Evolutionary conservation across 2,329 filamentous ascomycete genomes (phyloP).

Genomic region (Penicillium corylophilum): DNA sequence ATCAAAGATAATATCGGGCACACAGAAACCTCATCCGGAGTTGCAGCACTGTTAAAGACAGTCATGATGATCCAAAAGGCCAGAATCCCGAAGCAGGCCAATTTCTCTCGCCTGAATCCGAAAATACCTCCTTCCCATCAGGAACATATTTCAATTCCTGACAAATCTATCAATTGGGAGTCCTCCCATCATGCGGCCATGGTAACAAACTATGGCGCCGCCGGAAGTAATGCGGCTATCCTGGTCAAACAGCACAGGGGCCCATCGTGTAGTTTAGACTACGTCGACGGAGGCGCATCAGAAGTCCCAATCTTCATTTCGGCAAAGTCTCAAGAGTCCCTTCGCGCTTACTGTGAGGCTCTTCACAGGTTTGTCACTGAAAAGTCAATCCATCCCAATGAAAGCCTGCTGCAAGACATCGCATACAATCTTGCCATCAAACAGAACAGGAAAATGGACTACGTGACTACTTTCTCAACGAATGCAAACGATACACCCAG

Average conservation of each 20-base stretch:
- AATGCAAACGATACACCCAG: too few species aligned
- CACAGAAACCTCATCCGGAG: slow-evolving; percentile 33
- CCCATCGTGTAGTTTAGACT: too few species aligned
- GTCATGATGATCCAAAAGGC: slow-evolving; percentile 31
- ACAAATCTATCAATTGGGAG: too few species aligned
- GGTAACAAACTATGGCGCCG: slow-evolving; percentile 35
- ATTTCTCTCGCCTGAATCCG: slow-evolving; percentile 25
- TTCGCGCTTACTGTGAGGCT: not conserved
- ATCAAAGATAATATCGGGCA: slow-evolving; percentile 39
- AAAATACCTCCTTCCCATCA: slow-evolving; percentile 1
- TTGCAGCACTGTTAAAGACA: slow-evolving; percentile 31
- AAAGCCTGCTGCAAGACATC: too few species aligned
- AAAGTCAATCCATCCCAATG: too few species aligned
- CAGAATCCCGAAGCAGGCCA: slow-evolving; percentile 27
- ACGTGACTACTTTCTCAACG: too few species aligned
- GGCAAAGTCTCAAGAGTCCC: not conserved
- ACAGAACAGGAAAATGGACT: not conserved
- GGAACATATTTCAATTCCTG: too few species aligned
- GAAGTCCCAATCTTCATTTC: not conserved
- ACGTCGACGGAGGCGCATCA: too few species aligned
- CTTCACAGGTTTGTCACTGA: too few species aligned
- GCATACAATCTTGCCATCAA: slow-evolving; percentile 12
- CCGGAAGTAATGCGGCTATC: slow-evolving; percentile 29
- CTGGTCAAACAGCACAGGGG: slow-evolving; percentile 24
- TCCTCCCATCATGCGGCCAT: too few species aligned